Evolutionary conservation across 148 eudicot genomes (phyloP).

Genomic region (Spergularia bocconei): DNA sequence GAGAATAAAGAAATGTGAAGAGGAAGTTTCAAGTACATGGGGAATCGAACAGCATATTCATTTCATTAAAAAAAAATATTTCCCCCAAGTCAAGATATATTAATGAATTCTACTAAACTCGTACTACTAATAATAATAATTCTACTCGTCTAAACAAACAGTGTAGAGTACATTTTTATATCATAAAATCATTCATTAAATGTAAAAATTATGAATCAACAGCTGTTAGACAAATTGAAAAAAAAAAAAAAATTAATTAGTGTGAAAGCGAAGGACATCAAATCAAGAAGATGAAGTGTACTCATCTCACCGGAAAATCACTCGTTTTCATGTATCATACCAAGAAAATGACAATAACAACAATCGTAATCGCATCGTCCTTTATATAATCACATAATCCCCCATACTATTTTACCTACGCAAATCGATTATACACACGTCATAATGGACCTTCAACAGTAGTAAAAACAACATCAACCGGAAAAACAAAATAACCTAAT

Average conservation of each 20-base stretch:
- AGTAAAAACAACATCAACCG: too few species aligned
- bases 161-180: too few species aligned
- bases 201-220: background rate
- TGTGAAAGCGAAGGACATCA: conserved; percentile 8
- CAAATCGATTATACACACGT: too few species aligned
- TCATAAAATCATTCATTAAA: background rate
- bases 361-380: background rate
- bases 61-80: conserved; percentile 6
- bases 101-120: background rate
- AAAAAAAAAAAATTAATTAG: background rate
- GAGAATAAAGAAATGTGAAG: background rate
- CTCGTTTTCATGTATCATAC: conserved; percentile 20
- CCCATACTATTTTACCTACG: too few species aligned
- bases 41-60: conserved; percentile 31
- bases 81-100: conserved; percentile 5
- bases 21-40: conserved; percentile 33
- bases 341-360: background rate
- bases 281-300: conserved; percentile 22
- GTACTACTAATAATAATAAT: background rate
- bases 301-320: conserved; percentile 19
- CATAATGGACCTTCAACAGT: too few species aligned
- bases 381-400: background rate
- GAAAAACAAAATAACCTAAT: background rate
- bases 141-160: too few species aligned
- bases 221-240: background rate